Evolutionary conservation across 2,329 filamentous ascomycete species (phyloP), one percentile per base, ranked within the genome.

Genomic region (Cladosporium austrohemisphaericum): DNA sequence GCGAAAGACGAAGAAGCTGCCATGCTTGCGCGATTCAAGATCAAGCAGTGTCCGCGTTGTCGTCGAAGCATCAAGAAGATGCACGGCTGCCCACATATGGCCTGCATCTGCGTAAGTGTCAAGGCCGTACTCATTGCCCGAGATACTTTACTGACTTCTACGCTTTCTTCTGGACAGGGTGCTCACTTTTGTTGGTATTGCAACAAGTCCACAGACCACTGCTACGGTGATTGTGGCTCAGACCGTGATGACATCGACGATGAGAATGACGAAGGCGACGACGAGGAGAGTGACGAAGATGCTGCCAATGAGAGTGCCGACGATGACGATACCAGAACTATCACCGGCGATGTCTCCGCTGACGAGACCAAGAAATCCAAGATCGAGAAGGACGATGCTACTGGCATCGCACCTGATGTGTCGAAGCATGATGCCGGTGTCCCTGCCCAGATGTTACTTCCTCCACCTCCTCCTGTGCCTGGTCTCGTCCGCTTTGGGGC

Each of bases 101-200:
- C 67, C 45, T 78, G 76, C 50, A 60, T 64, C 11, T 78, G 76
- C 48, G 74, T n/a, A n/a, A n/a, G n/a, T n/a, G n/a, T n/a, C n/a
- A n/a, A n/a, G n/a, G n/a, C n/a, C n/a, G n/a, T n/a, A n/a, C n/a
- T n/a, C n/a, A n/a, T n/a, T n/a, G n/a, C n/a, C n/a, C n/a, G n/a
- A n/a, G n/a, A n/a, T n/a, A n/a, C n/a, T n/a, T n/a, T n/a, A n/a
- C n/a, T n/a, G n/a, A n/a, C n/a, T n/a, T n/a, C n/a, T n/a, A n/a
- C n/a, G n/a, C n/a, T n/a, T n/a, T n/a, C n/a, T n/a, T n/a, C n/a
- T n/a, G n/a, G n/a, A n/a, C n/a, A n/a, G n/a, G n/a, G 75, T 10
- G 71, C 72, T 7, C 69, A 76, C 43, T 78, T 71, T 60, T 79
- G 76, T 59, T 79, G 71, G 67, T 55, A 57, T 6, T 79, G 76